phyloP scores from a whole-genome alignment of 176 grass and related monocot species.

The Bonia amplexicaulis region DNA sequence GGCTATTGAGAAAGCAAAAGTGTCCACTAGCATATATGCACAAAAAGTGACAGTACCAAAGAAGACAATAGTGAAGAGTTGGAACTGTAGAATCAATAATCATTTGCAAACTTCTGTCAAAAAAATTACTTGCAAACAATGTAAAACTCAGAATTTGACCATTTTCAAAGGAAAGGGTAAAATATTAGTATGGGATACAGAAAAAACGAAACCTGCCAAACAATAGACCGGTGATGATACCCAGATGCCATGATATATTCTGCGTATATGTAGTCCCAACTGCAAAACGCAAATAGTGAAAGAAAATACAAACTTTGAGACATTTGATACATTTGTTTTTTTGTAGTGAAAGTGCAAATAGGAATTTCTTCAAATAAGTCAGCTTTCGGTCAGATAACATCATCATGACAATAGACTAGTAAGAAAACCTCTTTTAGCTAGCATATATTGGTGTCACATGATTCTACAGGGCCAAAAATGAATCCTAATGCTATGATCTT shows the following conservation, averaged over 20 bases:
- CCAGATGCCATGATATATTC: constrained; percentile 81
- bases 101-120: background rate
- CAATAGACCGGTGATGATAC: constrained; percentile 69
- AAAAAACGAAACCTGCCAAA: constrained; percentile 67
- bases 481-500: background rate
- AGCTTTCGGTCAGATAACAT: background rate
- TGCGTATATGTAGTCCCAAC: constrained; percentile 95
- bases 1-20: background rate
- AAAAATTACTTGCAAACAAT: background rate
- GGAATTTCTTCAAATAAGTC: background rate
- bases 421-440: background rate
- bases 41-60: background rate
- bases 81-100: background rate
- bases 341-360: background rate
- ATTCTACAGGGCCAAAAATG: background rate
- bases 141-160: background rate
- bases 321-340: background rate
- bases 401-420: background rate
- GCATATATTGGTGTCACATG: background rate
- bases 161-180: background rate
- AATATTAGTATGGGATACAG: background rate
- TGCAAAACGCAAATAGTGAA: constrained; percentile 27
- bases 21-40: background rate
- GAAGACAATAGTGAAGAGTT: background rate
- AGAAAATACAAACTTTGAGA: background rate